Base-by-base conservation (phyloP, 345 rosid genomes). In the Acer campestre region DNA sequence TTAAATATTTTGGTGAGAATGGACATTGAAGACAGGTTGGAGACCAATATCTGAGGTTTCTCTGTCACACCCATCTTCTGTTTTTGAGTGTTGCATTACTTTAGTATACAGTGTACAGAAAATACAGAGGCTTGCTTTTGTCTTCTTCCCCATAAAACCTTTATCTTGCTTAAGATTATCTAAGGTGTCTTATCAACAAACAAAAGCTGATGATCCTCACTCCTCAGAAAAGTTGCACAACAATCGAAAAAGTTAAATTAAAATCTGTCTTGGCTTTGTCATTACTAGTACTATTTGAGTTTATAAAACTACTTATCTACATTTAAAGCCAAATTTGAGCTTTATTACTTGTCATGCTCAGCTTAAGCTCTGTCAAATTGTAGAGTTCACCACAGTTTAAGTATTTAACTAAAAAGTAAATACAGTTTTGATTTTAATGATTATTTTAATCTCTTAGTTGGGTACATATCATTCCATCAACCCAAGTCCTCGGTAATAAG, bases 111-210 rank as follows among this genome's bases (percentile, higher is more conserved):
- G 44, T 3, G 66, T 73, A 13, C 73, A 70, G 81, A 64, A 58
- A 49, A 70, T 16, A 29, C 55, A 81, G 72, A 44, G 18, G 58
- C 74, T 31, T 20, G 74, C 80, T 78, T 82, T 83, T 83, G 82
- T 78, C 68, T 80, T 81, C 67, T 76, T 79, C 77, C 77, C 86
- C 46, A 81, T 80, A 62, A 80, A 80, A 83, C 55, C 78, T 79
- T 81, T 61, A 62, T 72, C 53, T 62, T 74, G 46, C 18, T 58
- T 70, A 12, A 58, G 42, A 70, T 76, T 68, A 78, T 75, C 80
- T 67, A 71, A 61, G 78, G 49, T 75, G 79, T 80, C 78, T 76
- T 31, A 64, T 81, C 83, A 74, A 64, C 70, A 11, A 18, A 8
- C 46, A 42, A 74, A 64, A 59, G 62, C 77, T 61, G 68, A 42